These are phyloP conservation scores for Rhizoclosmatium sp. DNA, from an alignment of 192 early-diverging fungal genomes.

Conservation along the genomic window DNA sequence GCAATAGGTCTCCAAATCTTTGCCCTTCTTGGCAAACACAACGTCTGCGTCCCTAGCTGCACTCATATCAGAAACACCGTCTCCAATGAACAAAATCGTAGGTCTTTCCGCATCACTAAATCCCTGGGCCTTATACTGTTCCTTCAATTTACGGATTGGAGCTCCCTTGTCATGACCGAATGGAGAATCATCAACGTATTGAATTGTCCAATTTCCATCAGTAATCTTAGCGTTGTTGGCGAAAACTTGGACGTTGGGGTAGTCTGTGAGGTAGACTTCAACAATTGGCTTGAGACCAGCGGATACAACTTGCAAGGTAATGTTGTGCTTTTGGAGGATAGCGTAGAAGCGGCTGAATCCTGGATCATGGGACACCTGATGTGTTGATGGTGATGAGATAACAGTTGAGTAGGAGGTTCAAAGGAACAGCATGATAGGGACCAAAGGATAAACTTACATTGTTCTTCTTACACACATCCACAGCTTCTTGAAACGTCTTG, in stretches of 20 bases:
- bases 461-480: conserved; percentile 46
- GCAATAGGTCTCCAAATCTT: conserved; percentile 77
- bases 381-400: not conserved
- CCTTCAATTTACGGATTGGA: conserved; percentile 37
- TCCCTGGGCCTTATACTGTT: not conserved
- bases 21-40: conserved; percentile 75
- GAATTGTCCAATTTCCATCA: conserved; percentile 63
- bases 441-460: conserved; percentile 1
- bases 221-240: conserved; percentile 63
- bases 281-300: conserved; percentile 63
- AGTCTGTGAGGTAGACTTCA: conserved; percentile 58
- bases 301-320: conserved; percentile 70
- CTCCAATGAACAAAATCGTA: conserved; percentile 76
- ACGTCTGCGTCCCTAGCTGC: conserved; percentile 79
- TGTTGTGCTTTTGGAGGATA: conserved; percentile 52
- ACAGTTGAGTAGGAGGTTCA: not conserved
- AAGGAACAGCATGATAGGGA: not conserved
- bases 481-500: conserved; percentile 52
- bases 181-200: conserved; percentile 66
- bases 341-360: conserved; percentile 65
- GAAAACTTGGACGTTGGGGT: conserved; percentile 56
- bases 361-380: conserved; percentile 68
- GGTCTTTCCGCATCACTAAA: conserved; percentile 36
- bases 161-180: conserved; percentile 43
- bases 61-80: conserved; percentile 79